Evolutionary conservation across 2,329 filamentous ascomycete species (phyloP), one percentile per base, ranked within the genome.

Genomic region (Cladosporium sp.): DNA sequence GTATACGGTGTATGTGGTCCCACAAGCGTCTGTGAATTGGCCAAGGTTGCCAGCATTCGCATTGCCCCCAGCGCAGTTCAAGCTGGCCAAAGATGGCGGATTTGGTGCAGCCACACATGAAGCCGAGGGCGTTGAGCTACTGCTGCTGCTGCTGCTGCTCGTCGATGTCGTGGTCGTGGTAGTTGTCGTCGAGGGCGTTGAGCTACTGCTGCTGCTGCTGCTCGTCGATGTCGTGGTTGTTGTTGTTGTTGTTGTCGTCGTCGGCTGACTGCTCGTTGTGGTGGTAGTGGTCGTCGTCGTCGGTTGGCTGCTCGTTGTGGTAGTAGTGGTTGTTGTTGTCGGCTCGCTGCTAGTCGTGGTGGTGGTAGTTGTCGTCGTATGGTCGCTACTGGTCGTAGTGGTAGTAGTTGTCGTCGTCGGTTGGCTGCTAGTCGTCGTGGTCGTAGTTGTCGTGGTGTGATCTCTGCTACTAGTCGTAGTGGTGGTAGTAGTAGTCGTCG

Each of bases 1-100:
- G 22, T 57, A 56, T 6, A 60, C 42, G 3, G 52, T 53, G 34
- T 60, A 60, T 32, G 44, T 52, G 12, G 24, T 36, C 15, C 56
- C 55, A 48, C 55, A 58, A 7, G 53, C 38, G 24, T 53, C 50
- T 7, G 44, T 52, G 19, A n/a, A 45, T 15, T 50, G 37, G 41
- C 51, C 53, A 30, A 30, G 17, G 4, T 11, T 32, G 15, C 51
- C 43, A n/a, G 17, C n/a, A 20, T 36, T 30, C 17, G 15, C 22
- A 8, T 47, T 51, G n/a, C 38, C 34, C 7, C 15, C 22, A 7
- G 45, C 8, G 20, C 48, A 51, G 11, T 20, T 12, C 38, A 50
- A 18, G 4, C 20, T 36, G 18, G 42, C 24, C 27, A 48, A 36
- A 7, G 19, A 24, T 12, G 24, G 11, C 2, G 19, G 40, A 32